phyloP scores from a whole-genome alignment of 2,329 filamentous ascomycete genomes.

The Blastomyces silverae region DNA sequence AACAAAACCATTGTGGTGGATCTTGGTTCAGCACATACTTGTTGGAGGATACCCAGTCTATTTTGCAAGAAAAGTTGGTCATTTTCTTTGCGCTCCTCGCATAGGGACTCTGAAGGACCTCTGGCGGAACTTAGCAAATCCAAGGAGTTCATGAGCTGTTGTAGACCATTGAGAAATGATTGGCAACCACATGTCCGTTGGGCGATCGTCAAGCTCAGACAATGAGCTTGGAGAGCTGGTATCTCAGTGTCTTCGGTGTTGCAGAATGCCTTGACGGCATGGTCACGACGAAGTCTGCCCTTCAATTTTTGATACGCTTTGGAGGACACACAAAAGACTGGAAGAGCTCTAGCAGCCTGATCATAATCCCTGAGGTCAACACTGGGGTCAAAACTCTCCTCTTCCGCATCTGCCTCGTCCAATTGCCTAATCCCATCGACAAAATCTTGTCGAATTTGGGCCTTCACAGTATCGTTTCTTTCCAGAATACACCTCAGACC shows the following conservation, averaged over 20 bases:
- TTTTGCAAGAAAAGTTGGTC: slow-evolving; percentile 32
- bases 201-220: slow-evolving; percentile 51
- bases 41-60: too few relatives aligned
- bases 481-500: slow-evolving; percentile 44
- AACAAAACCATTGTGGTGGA: too few relatives aligned
- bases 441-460: slow-evolving; percentile 53
- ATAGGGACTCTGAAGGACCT: slow-evolving; percentile 35
- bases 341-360: slow-evolving; percentile 48
- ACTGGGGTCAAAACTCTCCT: slow-evolving; percentile 49
- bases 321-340: slow-evolving; percentile 60
- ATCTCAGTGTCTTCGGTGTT: slow-evolving; percentile 52
- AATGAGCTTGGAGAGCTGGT: slow-evolving; percentile 53
- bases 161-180: slow-evolving; percentile 48
- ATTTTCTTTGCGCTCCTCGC: slow-evolving; percentile 39
- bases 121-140: slow-evolving; percentile 42
- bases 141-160: slow-evolving; percentile 49
- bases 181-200: slow-evolving; percentile 42
- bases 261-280: slow-evolving; percentile 48
- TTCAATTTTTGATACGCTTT: slow-evolving; percentile 57
- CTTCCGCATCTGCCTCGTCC: slow-evolving; percentile 40
- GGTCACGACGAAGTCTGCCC: slow-evolving; percentile 50
- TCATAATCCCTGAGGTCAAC: slow-evolving; percentile 54
- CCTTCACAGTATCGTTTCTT: slow-evolving; percentile 52
- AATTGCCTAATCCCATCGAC: slow-evolving; percentile 54
- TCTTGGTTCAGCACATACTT: too few relatives aligned